Percentiles rank a stretch among this genome's conserved stretches.
Evolutionary conservation across 305 asterid species (phyloP).

Genomic region (Rubia occidens): DNA sequence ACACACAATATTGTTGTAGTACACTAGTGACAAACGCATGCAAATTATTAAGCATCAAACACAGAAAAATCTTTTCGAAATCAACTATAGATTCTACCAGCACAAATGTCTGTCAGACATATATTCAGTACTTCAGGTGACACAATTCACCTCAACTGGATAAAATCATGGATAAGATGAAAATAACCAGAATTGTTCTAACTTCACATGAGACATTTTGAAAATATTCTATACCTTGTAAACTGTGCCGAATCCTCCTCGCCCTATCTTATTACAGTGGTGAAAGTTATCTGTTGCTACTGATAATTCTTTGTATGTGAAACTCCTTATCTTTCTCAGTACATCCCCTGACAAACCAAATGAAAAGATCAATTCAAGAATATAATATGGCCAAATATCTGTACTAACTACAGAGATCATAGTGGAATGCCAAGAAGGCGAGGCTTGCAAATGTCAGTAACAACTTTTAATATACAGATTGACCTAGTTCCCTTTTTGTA

Average conservation of each 20-base stretch:
- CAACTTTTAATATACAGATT: too few species aligned
- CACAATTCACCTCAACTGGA: neutral
- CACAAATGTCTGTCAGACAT: neutral
- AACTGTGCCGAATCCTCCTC: conserved; percentile 92
- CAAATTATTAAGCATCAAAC: neutral
- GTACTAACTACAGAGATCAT: too few species aligned
- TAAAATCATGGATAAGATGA: neutral
- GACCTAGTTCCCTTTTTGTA: too few species aligned
- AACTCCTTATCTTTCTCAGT: conserved; percentile 38
- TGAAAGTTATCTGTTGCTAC: conserved; percentile 64
- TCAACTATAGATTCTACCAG: neutral
- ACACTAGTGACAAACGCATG: too few species aligned
- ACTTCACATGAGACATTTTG: neutral
- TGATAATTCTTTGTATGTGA: conserved; percentile 54
- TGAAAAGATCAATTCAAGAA: conserved; percentile 12
- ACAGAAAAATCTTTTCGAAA: neutral
- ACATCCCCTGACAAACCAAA: conserved; percentile 40
- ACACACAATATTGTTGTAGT: too few species aligned
- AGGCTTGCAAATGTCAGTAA: neutral
- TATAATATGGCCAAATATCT: conserved; percentile 7
- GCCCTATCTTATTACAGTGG: conserved; percentile 58
- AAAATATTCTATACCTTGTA: conserved; percentile 50
- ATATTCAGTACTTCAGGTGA: neutral
- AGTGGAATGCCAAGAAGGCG: neutral
- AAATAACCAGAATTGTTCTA: neutral